Evolutionary conservation across 345 rosid genomes (phyloP), one percentile per base, ranked within the genome.

Genomic region (Combretum micranthum): DNA sequence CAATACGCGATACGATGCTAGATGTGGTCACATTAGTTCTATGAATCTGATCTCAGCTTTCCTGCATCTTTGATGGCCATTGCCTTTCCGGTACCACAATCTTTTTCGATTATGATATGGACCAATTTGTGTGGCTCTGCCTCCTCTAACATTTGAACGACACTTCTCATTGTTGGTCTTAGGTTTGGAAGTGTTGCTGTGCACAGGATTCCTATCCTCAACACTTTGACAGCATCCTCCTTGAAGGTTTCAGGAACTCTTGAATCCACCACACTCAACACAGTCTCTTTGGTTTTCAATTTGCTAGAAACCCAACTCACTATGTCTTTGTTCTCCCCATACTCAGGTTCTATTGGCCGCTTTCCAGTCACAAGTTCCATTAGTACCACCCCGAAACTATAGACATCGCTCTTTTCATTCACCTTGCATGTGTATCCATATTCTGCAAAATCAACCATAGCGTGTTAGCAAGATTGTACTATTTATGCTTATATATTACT

Each of bases 331-430:
- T 53, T 59, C 50, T 66, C 64, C 15, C 70, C 70, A 11, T 52
- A 66, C 44, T 47, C 65, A 0, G 15, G 45, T 47, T 60, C 64
- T 9, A 66, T 60, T 0, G 64, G 70, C 51, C 39, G 43, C 45
- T 54, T 66, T 13, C 70, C 70, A 1, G 61, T 66, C 47, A 66
- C 60, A 1, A 66, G 70, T 42, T 66, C 70, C 60, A 66, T 47
- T 17, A 66, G 64, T 3, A 66, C 70, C 9, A 66, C 64, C 52
- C 70, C 70, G n/a, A 66, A 66, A 15, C 70, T 66, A 49, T 60
- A 66, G 60, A 60, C 70, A 0, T 66, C 70, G 20, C 70, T 59
- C 70, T 66, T 66, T 44, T 60, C 64, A 4, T 60, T 66, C 44
- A 60, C 70, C 37, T 66, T 66, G 55, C 42, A 59, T 0, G 64